Percentiles rank a stretch among this genome's conserved stretches.
Evolutionary conservation across 805 yeast species (phyloP).

Genomic region (Cyberlindnera misumaiensis): DNA sequence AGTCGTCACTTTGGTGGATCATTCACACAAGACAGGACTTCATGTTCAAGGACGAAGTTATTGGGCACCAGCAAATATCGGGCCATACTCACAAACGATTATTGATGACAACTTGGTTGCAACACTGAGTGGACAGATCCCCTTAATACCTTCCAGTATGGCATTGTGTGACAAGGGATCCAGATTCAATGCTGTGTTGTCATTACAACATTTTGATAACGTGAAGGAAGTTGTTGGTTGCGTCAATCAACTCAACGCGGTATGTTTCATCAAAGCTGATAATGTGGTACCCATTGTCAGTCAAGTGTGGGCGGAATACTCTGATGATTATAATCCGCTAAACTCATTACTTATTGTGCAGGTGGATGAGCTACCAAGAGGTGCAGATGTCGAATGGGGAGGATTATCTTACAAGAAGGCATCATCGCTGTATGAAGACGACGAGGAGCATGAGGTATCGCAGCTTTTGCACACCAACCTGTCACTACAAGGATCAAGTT

Average conservation of each 20-base stretch:
- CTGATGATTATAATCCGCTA: constrained; percentile 21
- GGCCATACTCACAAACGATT: constrained; percentile 90
- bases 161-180: constrained; percentile 27
- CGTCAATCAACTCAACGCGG: constrained; percentile 36
- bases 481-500: constrained; percentile 4
- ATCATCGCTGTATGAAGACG: constrained; percentile 31
- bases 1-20: constrained; percentile 37
- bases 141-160: constrained; percentile 72
- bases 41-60: constrained; percentile 91
- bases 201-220: constrained; percentile 69
- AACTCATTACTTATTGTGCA: constrained; percentile 42
- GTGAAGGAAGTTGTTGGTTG: constrained; percentile 52
- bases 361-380: constrained; percentile 53
- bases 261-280: constrained; percentile 46
- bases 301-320: constrained; percentile 41
- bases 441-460: constrained; percentile 33
- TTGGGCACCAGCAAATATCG: constrained; percentile 98
- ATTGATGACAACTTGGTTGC: constrained; percentile 41
- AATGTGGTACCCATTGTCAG: constrained; percentile 26
- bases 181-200: constrained; percentile 37
- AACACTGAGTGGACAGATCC: constrained; percentile 88
- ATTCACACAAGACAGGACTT: constrained; percentile 50
- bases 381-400: constrained; percentile 70
- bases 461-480: not conserved
- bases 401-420: constrained; percentile 45